phyloP scores from a whole-genome alignment of 2,329 filamentous ascomycete species.

The Ascochyta rabiei region DNA sequence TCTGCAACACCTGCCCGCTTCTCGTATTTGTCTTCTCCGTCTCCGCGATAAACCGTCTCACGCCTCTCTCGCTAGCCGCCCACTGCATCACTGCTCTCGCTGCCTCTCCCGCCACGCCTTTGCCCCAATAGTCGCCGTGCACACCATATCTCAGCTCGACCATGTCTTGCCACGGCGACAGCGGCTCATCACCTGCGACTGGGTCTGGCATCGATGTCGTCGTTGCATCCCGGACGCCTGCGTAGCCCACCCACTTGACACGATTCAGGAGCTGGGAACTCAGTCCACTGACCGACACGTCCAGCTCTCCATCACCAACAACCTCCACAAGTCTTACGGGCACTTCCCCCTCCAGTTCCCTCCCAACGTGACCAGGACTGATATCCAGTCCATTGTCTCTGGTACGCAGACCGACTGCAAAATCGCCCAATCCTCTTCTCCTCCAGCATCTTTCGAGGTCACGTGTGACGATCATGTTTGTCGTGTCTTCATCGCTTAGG shows the following conservation, averaged over 20 bases:
- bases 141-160: conserved; percentile 27
- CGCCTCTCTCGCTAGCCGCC: conserved; percentile 15
- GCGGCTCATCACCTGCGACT: conserved; percentile 5
- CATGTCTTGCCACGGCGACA: conserved; percentile 26
- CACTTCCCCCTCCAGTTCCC: background rate
- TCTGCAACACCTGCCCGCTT: conserved; percentile 33
- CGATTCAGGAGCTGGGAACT: background rate
- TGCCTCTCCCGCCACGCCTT: conserved; percentile 23
- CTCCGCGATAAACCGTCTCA: conserved; percentile 28
- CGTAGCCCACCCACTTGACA: conserved; percentile 25
- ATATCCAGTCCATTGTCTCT: background rate
- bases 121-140: conserved; percentile 19
- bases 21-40: conserved; percentile 29
- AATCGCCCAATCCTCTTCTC: conserved; percentile 18
- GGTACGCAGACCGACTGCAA: conserved; percentile 18
- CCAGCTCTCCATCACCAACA: background rate
- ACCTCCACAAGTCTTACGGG: background rate
- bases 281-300: background rate
- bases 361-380: background rate
- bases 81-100: conserved; percentile 27
- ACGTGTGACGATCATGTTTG: conserved; percentile 14
- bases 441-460: conserved; percentile 22
- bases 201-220: conserved; percentile 23
- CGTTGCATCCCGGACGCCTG: conserved; percentile 25
- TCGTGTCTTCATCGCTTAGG: conserved; percentile 18